phyloP scores from a whole-genome alignment of 345 rosid species.

The Trapa bicornis region DNA sequence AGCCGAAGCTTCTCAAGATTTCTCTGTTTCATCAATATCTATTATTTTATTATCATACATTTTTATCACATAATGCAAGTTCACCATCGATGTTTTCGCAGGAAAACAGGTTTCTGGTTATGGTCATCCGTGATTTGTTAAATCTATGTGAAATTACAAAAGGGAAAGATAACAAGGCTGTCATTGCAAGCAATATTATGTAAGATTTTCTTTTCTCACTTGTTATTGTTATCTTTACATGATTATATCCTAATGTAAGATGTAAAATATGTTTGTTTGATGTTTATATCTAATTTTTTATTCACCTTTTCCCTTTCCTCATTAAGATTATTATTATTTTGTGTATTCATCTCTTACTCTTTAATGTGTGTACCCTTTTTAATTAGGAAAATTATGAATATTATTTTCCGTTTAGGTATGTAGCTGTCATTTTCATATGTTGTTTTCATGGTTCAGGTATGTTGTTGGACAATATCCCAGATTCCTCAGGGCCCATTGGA shows the following conservation, averaged over 20 bases:
- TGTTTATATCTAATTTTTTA: neutral
- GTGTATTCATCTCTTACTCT: too few species aligned
- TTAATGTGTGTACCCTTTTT: too few species aligned
- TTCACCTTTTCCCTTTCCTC: neutral
- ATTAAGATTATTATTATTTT: too few species aligned
- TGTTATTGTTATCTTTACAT: neutral
- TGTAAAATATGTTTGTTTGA: neutral
- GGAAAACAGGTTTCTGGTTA: conserved; percentile 97
- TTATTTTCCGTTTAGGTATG: neutral
- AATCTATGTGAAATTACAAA: conserved; percentile 95
- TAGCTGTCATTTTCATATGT: neutral
- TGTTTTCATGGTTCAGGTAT: conserved; percentile 49
- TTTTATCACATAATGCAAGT: neutral
- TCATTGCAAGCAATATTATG: conserved; percentile 98
- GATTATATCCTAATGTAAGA: neutral
- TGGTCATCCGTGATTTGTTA: conserved; percentile 93
- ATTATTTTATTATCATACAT: too few species aligned
- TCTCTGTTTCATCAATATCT: neutral
- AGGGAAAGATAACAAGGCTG: conserved; percentile 98
- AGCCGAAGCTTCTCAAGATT: too few species aligned
- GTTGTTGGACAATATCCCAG: conserved; percentile 99
- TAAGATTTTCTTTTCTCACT: conserved; percentile 22
- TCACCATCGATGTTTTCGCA: conserved; percentile 16
- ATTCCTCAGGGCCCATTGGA: conserved; percentile 98
- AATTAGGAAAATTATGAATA: too few species aligned